phyloP scores from a whole-genome alignment of 2,329 filamentous ascomycete species.

The Pseudogymnoascus sp. region DNA sequence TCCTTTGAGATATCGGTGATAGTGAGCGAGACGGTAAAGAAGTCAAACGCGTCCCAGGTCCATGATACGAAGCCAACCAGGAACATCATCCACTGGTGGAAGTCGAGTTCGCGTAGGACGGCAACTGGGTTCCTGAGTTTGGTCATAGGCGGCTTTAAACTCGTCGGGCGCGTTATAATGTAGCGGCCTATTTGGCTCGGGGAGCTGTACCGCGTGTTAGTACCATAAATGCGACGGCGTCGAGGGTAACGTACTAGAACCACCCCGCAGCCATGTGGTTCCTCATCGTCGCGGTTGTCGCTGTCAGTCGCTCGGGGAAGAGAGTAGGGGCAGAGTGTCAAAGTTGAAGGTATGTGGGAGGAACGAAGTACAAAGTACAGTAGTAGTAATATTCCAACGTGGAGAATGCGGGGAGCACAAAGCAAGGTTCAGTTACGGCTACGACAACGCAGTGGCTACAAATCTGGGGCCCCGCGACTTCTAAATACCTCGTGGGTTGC shows the following conservation, averaged over 20 bases:
- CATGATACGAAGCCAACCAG: constrained; percentile 10
- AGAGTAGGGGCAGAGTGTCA: background rate
- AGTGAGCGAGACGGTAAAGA: constrained; percentile 57
- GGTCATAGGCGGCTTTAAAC: constrained; percentile 28
- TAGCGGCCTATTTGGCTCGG: constrained; percentile 29
- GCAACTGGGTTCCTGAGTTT: constrained; percentile 24
- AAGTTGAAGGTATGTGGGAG: background rate
- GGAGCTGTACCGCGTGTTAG: constrained; percentile 18
- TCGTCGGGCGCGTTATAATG: constrained; percentile 29
- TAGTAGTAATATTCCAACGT: background rate
- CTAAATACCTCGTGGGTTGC: background rate
- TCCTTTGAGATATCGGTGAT: constrained; percentile 45
- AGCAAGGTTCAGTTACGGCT: background rate
- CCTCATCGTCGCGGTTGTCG: background rate
- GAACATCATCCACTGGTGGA: constrained; percentile 30
- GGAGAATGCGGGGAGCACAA: background rate
- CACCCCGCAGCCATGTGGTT: constrained; percentile 5
- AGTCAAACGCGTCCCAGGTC: constrained; percentile 61
- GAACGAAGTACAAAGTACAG: background rate
- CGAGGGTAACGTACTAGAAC: background rate
- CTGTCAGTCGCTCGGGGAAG: background rate
- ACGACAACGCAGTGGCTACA: background rate
- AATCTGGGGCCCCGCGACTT: background rate
- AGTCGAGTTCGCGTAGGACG: constrained; percentile 25
- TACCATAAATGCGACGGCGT: background rate